phyloP scores from a whole-genome alignment of 1,139 yeast species.

The Ogataea hybrid region DNA sequence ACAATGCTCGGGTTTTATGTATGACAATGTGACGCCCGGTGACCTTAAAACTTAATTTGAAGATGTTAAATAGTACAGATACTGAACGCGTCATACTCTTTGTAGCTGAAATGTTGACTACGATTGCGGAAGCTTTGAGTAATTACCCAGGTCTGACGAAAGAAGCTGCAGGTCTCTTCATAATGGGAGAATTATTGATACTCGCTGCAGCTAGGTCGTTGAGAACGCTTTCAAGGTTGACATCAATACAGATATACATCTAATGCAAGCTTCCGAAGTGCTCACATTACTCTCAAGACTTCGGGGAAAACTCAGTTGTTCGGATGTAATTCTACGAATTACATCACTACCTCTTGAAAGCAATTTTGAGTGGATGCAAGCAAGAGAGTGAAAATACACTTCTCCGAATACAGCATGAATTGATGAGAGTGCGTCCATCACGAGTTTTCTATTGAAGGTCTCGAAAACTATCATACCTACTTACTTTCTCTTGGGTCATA shows the following conservation, averaged over 20 bases:
- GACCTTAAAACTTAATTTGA: conserved; percentile 42
- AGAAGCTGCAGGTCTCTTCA: conserved; percentile 39
- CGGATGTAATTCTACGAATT: conserved; percentile 43
- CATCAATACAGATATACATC: conserved; percentile 41
- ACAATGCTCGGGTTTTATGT: conserved; percentile 35
- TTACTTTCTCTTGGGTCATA: no score
- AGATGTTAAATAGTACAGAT: conserved; percentile 35
- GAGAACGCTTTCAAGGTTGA: conserved; percentile 35
- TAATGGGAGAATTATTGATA: conserved; percentile 45
- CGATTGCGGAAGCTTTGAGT: conserved; percentile 42
- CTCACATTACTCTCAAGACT: conserved; percentile 40
- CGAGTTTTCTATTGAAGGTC: no score
- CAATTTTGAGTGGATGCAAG: conserved; percentile 35
- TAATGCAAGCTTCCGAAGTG: conserved; percentile 44
- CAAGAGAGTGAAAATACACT: conserved; percentile 30
- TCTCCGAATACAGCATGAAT: no score
- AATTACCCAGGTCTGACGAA: conserved; percentile 38
- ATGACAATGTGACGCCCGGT: conserved; percentile 33
- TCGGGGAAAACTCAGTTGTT: conserved; percentile 38
- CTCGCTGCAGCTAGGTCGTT: conserved; percentile 37
- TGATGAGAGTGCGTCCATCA: no score
- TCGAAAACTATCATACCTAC: no score
- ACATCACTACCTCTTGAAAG: conserved; percentile 38
- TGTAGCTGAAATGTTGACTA: conserved; percentile 43
- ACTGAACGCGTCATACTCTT: conserved; percentile 33